These are phyloP conservation scores for Phytopythium cucurbitacearum DNA, from an alignment of 352 stramenopile species.

Conservation along the genomic window DNA sequence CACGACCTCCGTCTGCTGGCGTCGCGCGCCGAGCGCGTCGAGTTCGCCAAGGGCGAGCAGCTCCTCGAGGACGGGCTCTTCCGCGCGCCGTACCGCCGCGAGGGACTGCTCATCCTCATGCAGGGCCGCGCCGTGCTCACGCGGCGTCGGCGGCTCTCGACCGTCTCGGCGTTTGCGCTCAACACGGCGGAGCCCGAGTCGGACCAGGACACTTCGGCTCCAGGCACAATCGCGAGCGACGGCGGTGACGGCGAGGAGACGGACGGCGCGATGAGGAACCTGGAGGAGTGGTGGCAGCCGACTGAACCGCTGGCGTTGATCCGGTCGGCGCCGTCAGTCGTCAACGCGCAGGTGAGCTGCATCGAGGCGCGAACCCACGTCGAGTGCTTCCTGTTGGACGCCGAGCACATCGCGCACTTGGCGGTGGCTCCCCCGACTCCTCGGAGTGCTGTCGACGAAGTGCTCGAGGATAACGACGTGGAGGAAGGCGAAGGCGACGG, in stretches of 20 bases:
- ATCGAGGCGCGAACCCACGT: constrained; percentile 35
- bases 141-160: too few relatives aligned
- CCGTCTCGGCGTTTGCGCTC: too few relatives aligned
- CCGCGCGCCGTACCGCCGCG: constrained; percentile 2
- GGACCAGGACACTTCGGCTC: too few relatives aligned
- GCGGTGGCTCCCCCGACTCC: constrained; percentile 1
- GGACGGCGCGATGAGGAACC: not conserved
- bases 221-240: not conserved
- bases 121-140: constrained; percentile 10
- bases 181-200: too few relatives aligned
- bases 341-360: constrained; percentile 5
- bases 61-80: constrained; percentile 39
- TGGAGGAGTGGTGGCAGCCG: constrained; percentile 28
- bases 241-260: not conserved
- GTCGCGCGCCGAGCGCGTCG: constrained; percentile 30
- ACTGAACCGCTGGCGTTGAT: constrained; percentile 26
- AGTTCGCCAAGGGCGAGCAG: constrained; percentile 35
- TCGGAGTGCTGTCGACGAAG: too few relatives aligned
- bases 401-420: constrained; percentile 20
- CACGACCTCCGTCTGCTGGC: constrained; percentile 50
- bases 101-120: not conserved
- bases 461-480: not conserved
- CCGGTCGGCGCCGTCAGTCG: constrained; percentile 6
- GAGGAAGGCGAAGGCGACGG: not conserved
- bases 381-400: constrained; percentile 59